Conservation (phyloP, 805 yeast genomes). For the Phaffomyces opuntiae region DNA sequence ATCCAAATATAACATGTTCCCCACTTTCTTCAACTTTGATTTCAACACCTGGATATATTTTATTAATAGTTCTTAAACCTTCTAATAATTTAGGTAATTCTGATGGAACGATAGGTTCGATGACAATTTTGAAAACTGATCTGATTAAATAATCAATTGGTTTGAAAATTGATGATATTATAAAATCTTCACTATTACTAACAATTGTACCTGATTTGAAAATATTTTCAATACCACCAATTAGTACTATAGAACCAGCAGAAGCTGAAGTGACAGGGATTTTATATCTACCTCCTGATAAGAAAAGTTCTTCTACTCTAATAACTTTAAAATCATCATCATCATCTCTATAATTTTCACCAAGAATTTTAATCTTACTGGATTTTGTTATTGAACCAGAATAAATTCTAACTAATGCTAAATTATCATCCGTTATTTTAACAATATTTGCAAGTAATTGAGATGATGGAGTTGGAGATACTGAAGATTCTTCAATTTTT, state of each 20-base stretch:
- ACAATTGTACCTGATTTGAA: conserved; percentile 57
- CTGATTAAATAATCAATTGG: conserved; percentile 38
- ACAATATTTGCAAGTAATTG: conserved; percentile 46
- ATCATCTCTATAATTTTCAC: conserved; percentile 44
- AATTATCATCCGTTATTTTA: conserved; percentile 50
- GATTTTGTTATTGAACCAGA: conserved; percentile 52
- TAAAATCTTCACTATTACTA: conserved; percentile 17
- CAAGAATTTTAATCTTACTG: conserved; percentile 44
- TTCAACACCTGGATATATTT: conserved; percentile 57
- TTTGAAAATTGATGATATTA: conserved; percentile 26
- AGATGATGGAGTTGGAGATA: conserved; percentile 22
- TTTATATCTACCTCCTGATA: conserved; percentile 69
- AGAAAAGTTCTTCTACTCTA: conserved; percentile 25
- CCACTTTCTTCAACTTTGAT: conserved; percentile 85
- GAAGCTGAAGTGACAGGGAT: conserved; percentile 45
- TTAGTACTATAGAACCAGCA: conserved; percentile 62
- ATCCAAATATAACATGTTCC: conserved; percentile 70
- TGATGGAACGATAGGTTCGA: conserved; percentile 74
- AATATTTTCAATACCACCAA: conserved; percentile 57
- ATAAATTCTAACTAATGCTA: conserved; percentile 53
- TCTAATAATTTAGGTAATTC: conserved; percentile 68
- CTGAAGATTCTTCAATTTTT: conserved; percentile 19
- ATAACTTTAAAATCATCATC: conserved; percentile 42
- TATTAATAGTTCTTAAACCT: conserved; percentile 58
- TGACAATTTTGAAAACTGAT: conserved; percentile 72